A percentile compares a stretch with the other conserved stretches of the same genome.
These are phyloP conservation scores for Ulmus americana DNA, from an alignment of 331 rosid genomes.

Conservation along the genomic window DNA sequence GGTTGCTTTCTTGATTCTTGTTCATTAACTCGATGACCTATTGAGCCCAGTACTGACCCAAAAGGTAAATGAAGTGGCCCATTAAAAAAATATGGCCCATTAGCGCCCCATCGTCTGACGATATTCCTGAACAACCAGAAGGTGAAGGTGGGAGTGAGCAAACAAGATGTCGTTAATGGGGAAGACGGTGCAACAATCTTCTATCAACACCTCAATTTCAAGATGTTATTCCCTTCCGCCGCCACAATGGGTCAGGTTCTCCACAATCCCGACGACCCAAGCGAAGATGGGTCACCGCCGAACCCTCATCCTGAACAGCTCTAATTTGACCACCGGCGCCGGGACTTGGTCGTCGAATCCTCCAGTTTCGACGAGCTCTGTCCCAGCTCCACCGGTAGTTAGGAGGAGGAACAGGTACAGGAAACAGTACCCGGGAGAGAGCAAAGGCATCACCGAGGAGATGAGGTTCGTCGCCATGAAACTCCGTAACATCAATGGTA, in stretches of 20 bases:
- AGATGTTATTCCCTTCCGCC: background rate
- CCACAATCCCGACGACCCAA: conserved; percentile 1
- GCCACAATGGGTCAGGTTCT: conserved; percentile 3
- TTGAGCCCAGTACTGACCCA: no score
- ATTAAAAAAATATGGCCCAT: no score
- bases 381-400: conserved; percentile 28
- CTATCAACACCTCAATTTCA: conserved; percentile 7
- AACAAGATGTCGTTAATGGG: conserved; percentile 26
- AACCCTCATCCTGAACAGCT: conserved; percentile 29
- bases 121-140: no score
- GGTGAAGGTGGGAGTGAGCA: no score
- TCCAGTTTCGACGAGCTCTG: background rate
- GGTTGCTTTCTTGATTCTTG: no score
- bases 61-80: no score
- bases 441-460: conserved; percentile 79
- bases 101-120: no score
- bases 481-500: conserved; percentile 51
- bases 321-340: conserved; percentile 20
- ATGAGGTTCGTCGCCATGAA: conserved; percentile 92
- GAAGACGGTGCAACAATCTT: conserved; percentile 3
- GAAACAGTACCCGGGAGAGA: conserved; percentile 70
- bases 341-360: conserved; percentile 19
- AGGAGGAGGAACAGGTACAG: conserved; percentile 53
- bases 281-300: conserved; percentile 4
- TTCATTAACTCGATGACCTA: no score